A percentile compares a stretch with the other conserved stretches of the same genome.
Conservation (phyloP, 257 asterid species). For the Scutellaria galericulata region DNA sequence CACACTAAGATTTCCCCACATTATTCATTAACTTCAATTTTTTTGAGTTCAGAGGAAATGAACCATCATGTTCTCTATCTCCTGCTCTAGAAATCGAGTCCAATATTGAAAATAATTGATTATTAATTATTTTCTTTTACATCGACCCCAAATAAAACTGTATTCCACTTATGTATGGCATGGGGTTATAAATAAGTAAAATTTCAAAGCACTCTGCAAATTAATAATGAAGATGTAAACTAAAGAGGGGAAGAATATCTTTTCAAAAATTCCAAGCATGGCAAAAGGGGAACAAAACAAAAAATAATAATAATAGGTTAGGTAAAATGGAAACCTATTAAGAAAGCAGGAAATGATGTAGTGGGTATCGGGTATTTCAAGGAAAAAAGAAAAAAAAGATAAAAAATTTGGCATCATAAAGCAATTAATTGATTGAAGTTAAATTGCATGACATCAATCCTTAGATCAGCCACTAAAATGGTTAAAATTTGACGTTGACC, state of each 20-base stretch:
- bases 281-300: slow-evolving; percentile 15
- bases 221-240: slow-evolving; percentile 18
- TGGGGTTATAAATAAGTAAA: not conserved
- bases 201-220: not conserved
- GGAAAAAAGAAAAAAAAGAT: not conserved
- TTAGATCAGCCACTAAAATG: slow-evolving; percentile 43
- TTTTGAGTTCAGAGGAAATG: not conserved
- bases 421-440: slow-evolving; percentile 22
- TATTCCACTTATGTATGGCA: too few species aligned
- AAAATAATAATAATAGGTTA: not conserved
- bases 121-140: too few species aligned
- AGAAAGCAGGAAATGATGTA: slow-evolving; percentile 25
- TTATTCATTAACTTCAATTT: not conserved
- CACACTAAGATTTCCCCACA: slow-evolving; percentile 32
- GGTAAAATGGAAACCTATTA: slow-evolving; percentile 37
- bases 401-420: slow-evolving; percentile 30
- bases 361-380: not conserved
- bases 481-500: slow-evolving; percentile 8
- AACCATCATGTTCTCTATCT: slow-evolving; percentile 9
- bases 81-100: not conserved
- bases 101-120: not conserved
- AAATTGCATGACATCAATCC: slow-evolving; percentile 45
- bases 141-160: too few species aligned
- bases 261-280: slow-evolving; percentile 29
- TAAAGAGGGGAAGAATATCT: slow-evolving; percentile 20